Evolutionary conservation across 192 early-diverging fungal genomes (phyloP).

Genomic region (Cetraspora pellucida): DNA sequence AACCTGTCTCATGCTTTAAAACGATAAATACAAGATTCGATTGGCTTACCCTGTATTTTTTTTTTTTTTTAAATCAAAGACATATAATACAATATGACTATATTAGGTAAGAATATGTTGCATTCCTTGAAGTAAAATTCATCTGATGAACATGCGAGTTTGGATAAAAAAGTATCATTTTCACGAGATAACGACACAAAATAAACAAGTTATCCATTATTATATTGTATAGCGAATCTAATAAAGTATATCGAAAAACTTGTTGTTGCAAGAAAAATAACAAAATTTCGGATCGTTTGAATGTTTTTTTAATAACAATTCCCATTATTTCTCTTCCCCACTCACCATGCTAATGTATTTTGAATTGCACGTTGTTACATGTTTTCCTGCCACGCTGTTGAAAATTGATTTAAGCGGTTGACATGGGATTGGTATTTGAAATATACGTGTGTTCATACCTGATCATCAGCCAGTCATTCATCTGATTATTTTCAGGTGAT

Average conservation of each 20-base stretch:
- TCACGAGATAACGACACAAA: conserved; percentile 14
- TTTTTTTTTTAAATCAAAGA: neutral
- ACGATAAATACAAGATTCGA: too few species aligned
- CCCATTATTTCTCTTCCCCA: too few species aligned
- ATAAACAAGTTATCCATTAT: neutral
- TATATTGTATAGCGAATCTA: neutral
- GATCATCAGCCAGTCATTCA: too few species aligned
- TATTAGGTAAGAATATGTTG: conserved; percentile 3
- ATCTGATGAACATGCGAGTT: conserved; percentile 23
- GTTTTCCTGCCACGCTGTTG: too few species aligned
- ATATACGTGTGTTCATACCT: too few species aligned
- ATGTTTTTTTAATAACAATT: too few species aligned
- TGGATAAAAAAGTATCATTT: conserved; percentile 2
- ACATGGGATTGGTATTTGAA: too few species aligned
- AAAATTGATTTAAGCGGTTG: too few species aligned
- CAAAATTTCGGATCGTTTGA: too few species aligned
- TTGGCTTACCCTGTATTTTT: neutral
- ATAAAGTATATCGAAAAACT: neutral
- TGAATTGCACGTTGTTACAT: too few species aligned
- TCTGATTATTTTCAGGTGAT: neutral
- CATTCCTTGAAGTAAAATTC: conserved; percentile 5
- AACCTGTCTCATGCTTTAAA: too few species aligned
- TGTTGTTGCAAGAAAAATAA: neutral
- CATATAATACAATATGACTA: conserved; percentile 23
- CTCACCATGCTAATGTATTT: too few species aligned